Evolutionary conservation across 2,329 filamentous ascomycete genomes (phyloP), one percentile per base, ranked within the genome.

Genomic region (Phyllosticta paracitricarpa): DNA sequence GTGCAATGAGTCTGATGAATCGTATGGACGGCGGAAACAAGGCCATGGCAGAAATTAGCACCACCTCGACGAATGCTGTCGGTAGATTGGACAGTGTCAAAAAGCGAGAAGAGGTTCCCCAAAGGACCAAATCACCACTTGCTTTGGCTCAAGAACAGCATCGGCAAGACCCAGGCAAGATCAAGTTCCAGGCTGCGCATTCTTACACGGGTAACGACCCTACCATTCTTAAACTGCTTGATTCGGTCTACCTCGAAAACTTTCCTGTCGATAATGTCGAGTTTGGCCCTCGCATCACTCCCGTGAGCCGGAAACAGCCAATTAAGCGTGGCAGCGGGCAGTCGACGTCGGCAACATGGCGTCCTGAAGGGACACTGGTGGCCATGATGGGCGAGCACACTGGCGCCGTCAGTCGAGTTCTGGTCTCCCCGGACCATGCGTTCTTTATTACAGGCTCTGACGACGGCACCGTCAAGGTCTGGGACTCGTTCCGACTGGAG

Each of bases 401-500:
- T 28, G 90, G 85, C 0, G 84, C 89, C 7, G 84, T 97, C 65
- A 96, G 89, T 69, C 85, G 92, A 9, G 84, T 97, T 10, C 80
- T 89, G 2, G 84, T 91, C 7, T 87, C 94, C 1, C 91, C 93
- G 0, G 94, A 99, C 70, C 93, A 99, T 71, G 78, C 87, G 4
- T 99, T 99, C 76, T 99, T 99, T 73, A 82, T 97, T 61, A 97
- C 94, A 0, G 93, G 87, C 6, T 93, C 92, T 9, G 90, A 96
- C 68, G 94, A 99, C 73, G 90, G 94, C 2, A 85, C 84, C 6
- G 89, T 97, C 61, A 96, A 90, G 70, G 82, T 99, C 4, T 99
- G 94, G 94, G 94, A 99, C 75, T 88, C 91, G 26, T 86, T 86
- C 26, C 84, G 94, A 25, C 81, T 99, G 6, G 94, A 99, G 75